phyloP scores from a whole-genome alignment of 306 rosid genomes.

The Cucurbita ficifolia region DNA sequence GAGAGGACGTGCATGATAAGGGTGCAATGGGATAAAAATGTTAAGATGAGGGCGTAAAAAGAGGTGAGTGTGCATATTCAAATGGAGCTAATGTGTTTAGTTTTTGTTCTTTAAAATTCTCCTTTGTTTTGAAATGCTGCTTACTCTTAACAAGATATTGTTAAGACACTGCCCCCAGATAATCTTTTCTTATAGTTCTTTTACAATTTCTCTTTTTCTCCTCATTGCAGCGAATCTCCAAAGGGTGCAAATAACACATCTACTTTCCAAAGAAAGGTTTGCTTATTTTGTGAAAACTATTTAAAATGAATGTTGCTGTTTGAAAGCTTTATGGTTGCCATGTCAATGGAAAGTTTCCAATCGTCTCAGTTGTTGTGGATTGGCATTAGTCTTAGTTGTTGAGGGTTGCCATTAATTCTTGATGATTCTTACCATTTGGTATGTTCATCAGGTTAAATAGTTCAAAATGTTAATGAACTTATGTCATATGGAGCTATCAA shows the following conservation, averaged over 20 bases:
- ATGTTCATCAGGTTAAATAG: not conserved
- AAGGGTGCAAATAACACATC: slow-evolving; percentile 96
- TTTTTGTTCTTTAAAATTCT: not conserved
- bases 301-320: not conserved
- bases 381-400: not conserved
- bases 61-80: not conserved
- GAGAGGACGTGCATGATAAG: not conserved
- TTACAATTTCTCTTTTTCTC: not conserved
- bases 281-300: not conserved
- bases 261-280: slow-evolving; percentile 91
- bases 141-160: not conserved
- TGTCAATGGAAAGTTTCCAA: not conserved
- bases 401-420: not conserved
- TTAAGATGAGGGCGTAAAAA: not conserved
- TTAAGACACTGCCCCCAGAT: not conserved
- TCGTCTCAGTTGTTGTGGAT: not conserved
- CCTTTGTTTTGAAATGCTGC: not conserved
- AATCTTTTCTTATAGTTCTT: not conserved
- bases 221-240: slow-evolving; percentile 70
- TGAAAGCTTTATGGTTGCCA: not conserved
- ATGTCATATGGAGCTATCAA: not conserved
- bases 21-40: not conserved
- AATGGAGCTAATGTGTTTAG: not conserved
- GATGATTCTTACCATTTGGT: not conserved
- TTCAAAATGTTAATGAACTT: not conserved